A percentile compares a stretch with the other conserved stretches of the same genome.
Conservation (phyloP, 2,329 filamentous ascomycete species). For the Xenoacremonium recifei region DNA sequence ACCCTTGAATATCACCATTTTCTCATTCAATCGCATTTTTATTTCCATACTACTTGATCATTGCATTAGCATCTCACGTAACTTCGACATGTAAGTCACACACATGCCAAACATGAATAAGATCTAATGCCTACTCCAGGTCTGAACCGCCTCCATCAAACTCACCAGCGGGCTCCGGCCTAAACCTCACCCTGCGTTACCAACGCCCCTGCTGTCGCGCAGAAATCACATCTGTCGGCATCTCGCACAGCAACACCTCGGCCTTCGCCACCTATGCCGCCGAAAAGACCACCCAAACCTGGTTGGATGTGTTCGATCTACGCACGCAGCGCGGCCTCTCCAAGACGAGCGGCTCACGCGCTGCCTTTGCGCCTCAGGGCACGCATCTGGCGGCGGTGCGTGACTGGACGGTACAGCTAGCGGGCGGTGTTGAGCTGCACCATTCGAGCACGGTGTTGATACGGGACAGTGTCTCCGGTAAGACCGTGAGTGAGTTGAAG, state of each 20-base stretch:
- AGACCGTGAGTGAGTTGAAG: constrained; percentile 30
- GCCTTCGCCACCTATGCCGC: constrained; percentile 32
- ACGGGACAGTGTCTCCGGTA: constrained; percentile 29
- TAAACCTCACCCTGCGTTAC: constrained; percentile 27
- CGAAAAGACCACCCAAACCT: constrained; percentile 29
- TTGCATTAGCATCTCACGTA: no score
- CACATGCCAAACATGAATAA: no score
- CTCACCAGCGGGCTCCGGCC: constrained; percentile 2
- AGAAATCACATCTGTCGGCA: constrained; percentile 32
- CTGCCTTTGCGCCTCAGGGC: constrained; percentile 25
- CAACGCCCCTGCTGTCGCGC: constrained; percentile 26
- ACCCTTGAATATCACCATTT: no score
- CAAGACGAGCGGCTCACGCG: constrained; percentile 31
- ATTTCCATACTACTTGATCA: no score
- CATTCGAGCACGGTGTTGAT: constrained; percentile 30
- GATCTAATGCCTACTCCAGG: no score
- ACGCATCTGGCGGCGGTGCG: constrained; percentile 28
- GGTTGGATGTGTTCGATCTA: constrained; percentile 36
- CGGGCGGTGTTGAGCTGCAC: constrained; percentile 29
- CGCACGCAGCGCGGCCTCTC: constrained; percentile 23
- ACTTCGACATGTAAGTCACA: no score
- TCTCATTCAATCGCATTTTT: no score
- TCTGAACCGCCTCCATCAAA: constrained; percentile 11
- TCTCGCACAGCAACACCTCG: constrained; percentile 23
- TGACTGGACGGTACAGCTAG: constrained; percentile 29